Evolutionary conservation across 2,329 filamentous ascomycete species (phyloP), one percentile per base, ranked within the genome.

Genomic region (Neofusicoccum umdonicola): DNA sequence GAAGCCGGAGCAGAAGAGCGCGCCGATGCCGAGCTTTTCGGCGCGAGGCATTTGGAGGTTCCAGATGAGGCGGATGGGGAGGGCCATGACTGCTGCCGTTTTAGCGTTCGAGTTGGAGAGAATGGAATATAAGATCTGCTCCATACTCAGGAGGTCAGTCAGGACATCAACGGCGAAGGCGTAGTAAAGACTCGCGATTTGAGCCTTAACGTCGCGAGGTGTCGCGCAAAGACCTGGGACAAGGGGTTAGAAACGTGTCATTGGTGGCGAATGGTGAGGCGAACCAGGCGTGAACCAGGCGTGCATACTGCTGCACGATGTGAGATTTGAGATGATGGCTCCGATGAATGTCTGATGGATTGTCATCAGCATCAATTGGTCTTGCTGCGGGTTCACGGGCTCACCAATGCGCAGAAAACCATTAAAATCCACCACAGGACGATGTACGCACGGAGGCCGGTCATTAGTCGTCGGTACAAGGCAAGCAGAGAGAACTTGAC

Each of bases 401-500:
- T 69, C 64, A 78, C 76, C 67, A 78, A 34, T 13, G 74, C 42
- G 22, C 71, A 76, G 63, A 79, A 78, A 1, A 69, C 63, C 31
- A 77, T 22, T 2, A 78, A 72, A 4, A 63, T 68, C 75, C 75
- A 77, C 78, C 77, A 80, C 51, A 77, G 68, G 34, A 68, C 72
- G 27, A 73, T 69, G 42, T 78, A 76, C 2, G 71, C 66, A 1
- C 67, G 70, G 15, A 78, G 68, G 1, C 77, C 76, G 7, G 65
- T 66, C 57, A 79, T 68, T 15, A 80, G 67, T 22, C 74, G 72
- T 50, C 75, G 76, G 67, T 79, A 80, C 50, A 80, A 71, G 15
- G 74, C 71, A 57, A 81, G 69, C 39, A 81, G 69, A 4, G 74
- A 76, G 22, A 78, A 72, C 66, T 81, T 80, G 60, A 79, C 74